Evolutionary conservation across 208 protist species (phyloP).

Genomic region (Leishmania guyanensis): DNA sequence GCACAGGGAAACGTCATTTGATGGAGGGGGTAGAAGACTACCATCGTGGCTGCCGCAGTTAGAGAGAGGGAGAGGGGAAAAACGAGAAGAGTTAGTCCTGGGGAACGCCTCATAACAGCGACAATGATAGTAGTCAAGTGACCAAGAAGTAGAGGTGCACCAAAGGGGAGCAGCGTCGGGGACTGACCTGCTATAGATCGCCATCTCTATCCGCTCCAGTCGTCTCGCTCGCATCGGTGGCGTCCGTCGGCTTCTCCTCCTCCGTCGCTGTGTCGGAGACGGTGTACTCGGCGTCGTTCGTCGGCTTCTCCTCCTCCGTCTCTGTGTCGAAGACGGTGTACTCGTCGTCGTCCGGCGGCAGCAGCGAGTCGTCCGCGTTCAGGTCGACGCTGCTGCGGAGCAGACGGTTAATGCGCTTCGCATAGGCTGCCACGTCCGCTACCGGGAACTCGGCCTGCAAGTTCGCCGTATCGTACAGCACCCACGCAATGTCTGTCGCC

Average conservation of each 20-base stretch:
- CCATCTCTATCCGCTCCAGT: background rate
- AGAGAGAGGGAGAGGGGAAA: background rate
- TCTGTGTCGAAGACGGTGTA: conserved; percentile 53
- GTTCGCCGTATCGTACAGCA: conserved; percentile 97
- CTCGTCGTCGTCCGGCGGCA: conserved; percentile 78
- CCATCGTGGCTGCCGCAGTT: background rate
- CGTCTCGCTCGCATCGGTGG: background rate
- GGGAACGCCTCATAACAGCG: background rate
- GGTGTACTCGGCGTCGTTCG: too few species aligned
- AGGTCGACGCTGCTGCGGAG: conserved; percentile 88
- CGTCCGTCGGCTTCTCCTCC: background rate
- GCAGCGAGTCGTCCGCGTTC: conserved; percentile 57
- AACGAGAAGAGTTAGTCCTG: background rate
- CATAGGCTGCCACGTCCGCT: conserved; percentile 73
- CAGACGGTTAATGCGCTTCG: conserved; percentile 87
- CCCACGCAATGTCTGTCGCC: conserved; percentile 88
- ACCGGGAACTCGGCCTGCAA: conserved; percentile 95
- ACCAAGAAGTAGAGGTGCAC: background rate
- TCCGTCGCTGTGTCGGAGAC: background rate
- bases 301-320: conserved; percentile 32
- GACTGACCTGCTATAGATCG: conserved; percentile 32
- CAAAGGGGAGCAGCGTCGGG: background rate
- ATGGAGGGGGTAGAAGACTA: background rate
- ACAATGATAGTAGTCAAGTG: background rate
- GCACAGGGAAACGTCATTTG: too few species aligned